Percentiles rank a stretch among this genome's conserved stretches.
phyloP scores from a whole-genome alignment of 257 asterid genomes.

The Nicotiana tomentosiformis region DNA sequence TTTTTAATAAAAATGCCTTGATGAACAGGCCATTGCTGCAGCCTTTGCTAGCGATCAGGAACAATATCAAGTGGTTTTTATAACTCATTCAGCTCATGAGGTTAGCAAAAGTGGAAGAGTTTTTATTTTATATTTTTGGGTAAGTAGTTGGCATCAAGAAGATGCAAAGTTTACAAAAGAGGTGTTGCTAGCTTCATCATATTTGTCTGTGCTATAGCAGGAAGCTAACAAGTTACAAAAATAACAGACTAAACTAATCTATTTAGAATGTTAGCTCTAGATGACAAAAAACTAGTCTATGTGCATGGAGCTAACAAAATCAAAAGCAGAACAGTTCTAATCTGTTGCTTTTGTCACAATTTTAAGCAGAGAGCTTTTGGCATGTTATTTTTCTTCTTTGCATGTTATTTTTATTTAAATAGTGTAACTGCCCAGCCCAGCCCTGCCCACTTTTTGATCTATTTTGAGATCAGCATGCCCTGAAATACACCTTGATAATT shows the following conservation, averaged over 20 bases:
- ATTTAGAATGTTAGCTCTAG: too few relatives aligned
- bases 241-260: too few relatives aligned
- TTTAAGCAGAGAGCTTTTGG: neutral
- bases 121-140: neutral
- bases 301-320: too few relatives aligned
- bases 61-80: conserved; percentile 54
- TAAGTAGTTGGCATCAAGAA: too few relatives aligned
- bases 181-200: too few relatives aligned
- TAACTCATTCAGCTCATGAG: conserved; percentile 86
- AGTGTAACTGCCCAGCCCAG: neutral
- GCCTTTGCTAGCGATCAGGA: conserved; percentile 73
- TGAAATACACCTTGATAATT: neutral
- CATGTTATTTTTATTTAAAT: neutral
- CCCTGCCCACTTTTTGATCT: neutral
- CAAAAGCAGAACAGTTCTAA: neutral
- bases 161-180: too few relatives aligned
- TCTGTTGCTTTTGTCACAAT: neutral
- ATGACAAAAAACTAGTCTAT: too few relatives aligned
- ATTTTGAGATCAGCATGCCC: neutral
- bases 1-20: neutral
- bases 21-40: conserved; percentile 72
- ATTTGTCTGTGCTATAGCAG: too few relatives aligned
- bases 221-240: too few relatives aligned
- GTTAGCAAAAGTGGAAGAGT: conserved; percentile 22
- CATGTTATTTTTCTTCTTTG: neutral